Conservation (phyloP, 2,329 filamentous ascomycete species). For the Apiospora kogelbergensis region DNA sequence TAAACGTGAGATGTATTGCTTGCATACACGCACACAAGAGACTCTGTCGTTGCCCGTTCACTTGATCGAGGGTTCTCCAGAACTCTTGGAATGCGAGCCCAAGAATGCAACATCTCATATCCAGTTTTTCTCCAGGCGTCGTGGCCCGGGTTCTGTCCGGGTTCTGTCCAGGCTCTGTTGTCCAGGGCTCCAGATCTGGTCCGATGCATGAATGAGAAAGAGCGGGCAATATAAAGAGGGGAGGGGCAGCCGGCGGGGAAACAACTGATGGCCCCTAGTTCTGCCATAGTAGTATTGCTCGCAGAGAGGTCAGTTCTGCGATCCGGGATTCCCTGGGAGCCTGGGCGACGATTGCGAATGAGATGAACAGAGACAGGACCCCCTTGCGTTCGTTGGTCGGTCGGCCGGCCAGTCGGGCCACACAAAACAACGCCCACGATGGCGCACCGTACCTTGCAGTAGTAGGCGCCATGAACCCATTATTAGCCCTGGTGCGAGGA, state of each 20-base stretch:
- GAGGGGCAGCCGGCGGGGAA: not conserved
- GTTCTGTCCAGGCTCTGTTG: no score
- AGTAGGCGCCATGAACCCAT: not conserved
- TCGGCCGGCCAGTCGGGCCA: not conserved
- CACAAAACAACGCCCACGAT: not conserved
- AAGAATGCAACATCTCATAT: not conserved
- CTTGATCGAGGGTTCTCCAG: not conserved
- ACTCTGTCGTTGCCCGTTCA: no score
- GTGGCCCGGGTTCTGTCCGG: not conserved
- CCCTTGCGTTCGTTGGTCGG: not conserved
- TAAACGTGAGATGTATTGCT: not conserved
- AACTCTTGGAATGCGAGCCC: no score
- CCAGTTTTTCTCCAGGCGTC: slow-evolving; percentile 3
- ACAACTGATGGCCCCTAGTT: not conserved
- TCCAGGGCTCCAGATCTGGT: not conserved
- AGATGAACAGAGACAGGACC: not conserved
- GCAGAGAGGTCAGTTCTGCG: not conserved
- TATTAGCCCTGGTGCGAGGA: not conserved
- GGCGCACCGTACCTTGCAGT: not conserved
- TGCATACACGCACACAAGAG: not conserved
- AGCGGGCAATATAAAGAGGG: slow-evolving; percentile 1
- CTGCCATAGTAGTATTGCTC: not conserved
- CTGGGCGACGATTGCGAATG: not conserved
- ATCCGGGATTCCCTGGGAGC: not conserved
- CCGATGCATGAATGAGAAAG: not conserved